phyloP scores from a whole-genome alignment of 805 yeast species.

The Candida chauliodis region DNA sequence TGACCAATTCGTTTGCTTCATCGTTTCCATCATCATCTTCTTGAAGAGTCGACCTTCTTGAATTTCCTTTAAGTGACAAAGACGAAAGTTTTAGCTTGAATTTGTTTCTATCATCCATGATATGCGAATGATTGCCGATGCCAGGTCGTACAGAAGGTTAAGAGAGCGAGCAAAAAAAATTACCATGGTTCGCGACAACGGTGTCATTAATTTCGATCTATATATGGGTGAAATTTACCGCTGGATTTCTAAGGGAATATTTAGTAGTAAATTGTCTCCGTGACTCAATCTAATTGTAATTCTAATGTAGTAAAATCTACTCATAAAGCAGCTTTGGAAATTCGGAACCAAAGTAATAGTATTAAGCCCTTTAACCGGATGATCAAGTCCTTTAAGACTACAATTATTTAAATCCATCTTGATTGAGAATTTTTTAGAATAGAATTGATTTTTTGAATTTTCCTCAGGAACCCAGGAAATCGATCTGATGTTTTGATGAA shows the following conservation, averaged over 20 bases:
- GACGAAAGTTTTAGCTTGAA: constrained; percentile 18
- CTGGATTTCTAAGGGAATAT: constrained; percentile 36
- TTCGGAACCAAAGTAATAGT: constrained; percentile 35
- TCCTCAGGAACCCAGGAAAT: constrained; percentile 29
- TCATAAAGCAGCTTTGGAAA: constrained; percentile 34
- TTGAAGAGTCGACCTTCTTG: constrained; percentile 2
- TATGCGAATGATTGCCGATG: not conserved
- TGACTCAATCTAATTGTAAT: constrained; percentile 25
- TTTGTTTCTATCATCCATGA: constrained; percentile 18
- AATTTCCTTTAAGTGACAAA: constrained; percentile 9
- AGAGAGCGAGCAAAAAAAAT: too few relatives aligned
- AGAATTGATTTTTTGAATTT: constrained; percentile 11
- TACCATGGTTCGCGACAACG: too few relatives aligned
- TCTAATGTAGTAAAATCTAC: constrained; percentile 35
- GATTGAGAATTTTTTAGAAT: constrained; percentile 27
- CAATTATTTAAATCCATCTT: constrained; percentile 26
- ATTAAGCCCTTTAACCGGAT: constrained; percentile 21
- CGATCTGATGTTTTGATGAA: constrained; percentile 17
- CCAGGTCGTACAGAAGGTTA: not conserved
- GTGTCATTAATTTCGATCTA: too few relatives aligned
- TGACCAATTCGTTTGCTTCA: constrained; percentile 26
- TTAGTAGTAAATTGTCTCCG: constrained; percentile 28
- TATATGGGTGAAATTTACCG: too few relatives aligned
- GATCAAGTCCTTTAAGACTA: constrained; percentile 24
- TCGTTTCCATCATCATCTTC: constrained; percentile 8